These are phyloP conservation scores for Pachysandra terminalis DNA, from an alignment of 164 flowering plant genomes.

Conservation along the genomic window DNA sequence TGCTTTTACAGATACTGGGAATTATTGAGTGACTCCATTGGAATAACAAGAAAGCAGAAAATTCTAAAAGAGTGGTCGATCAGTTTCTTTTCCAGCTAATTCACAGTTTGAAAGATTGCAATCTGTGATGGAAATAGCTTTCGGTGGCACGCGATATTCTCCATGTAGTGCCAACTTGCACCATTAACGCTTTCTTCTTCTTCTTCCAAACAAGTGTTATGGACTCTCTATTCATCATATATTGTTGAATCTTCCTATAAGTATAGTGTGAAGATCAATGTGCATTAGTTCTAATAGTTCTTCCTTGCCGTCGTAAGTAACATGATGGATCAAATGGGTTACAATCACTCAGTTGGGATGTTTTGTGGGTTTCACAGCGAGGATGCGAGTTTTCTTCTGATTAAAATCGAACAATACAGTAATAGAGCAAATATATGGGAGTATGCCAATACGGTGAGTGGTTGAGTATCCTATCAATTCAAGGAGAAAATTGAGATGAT, in stretches of 20 bases:
- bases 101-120: neutral
- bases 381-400: no score
- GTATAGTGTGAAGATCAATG: no score
- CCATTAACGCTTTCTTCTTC: neutral
- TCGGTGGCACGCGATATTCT: constrained; percentile 7
- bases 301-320: no score
- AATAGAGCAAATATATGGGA: no score
- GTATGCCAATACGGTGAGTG: no score
- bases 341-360: no score
- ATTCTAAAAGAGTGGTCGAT: neutral
- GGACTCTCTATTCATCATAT: neutral
- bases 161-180: neutral
- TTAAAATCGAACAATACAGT: no score
- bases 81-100: neutral
- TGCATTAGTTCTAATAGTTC: neutral
- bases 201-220: neutral
- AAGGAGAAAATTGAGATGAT: no score
- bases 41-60: neutral
- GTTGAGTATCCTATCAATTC: no score
- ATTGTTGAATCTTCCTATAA: neutral
- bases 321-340: no score
- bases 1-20: neutral
- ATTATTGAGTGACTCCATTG: neutral
- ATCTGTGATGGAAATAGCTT: constrained; percentile 5
- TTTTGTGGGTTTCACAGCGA: no score